These are phyloP conservation scores for Wallacemonas rigidus DNA, from an alignment of 208 protist species.

Conservation along the genomic window DNA sequence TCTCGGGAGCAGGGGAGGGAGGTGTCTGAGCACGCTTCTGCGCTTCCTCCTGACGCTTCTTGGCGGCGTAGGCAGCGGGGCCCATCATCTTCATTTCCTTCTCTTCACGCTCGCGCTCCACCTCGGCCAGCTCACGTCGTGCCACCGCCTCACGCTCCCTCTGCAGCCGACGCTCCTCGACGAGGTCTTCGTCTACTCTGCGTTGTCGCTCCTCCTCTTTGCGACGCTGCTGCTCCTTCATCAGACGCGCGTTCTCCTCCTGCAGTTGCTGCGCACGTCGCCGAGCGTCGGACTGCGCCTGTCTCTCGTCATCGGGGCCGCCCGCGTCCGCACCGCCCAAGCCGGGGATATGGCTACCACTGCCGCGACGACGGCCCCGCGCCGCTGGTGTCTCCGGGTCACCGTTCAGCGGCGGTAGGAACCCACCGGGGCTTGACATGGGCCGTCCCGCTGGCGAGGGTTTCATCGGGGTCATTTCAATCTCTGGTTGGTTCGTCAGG, in stretches of 20 bases:
- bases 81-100: conserved; percentile 42
- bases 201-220: conserved; percentile 42
- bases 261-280: conserved; percentile 71
- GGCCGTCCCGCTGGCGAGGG: conserved; percentile 1
- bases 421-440: conserved; percentile 2
- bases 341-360: conserved; percentile 17
- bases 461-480: conserved; percentile 17
- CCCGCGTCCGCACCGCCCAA: conserved; percentile 32
- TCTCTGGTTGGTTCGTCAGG: not conserved
- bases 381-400: not conserved
- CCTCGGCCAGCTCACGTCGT: conserved; percentile 43
- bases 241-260: conserved; percentile 67
- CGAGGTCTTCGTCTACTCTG: conserved; percentile 39
- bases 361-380: conserved; percentile 6
- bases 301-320: conserved; percentile 26
- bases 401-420: conserved; percentile 11
- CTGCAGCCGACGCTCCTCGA: conserved; percentile 48
- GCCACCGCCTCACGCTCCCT: conserved; percentile 51
- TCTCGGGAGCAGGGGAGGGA: not conserved
- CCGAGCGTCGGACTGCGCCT: conserved; percentile 35
- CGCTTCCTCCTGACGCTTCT: conserved; percentile 8
- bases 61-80: conserved; percentile 18
- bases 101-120: conserved; percentile 55
- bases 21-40: not conserved
- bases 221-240: conserved; percentile 54